phyloP scores from a whole-genome alignment of 306 rosid genomes.

The Begonia fuchsioides region DNA sequence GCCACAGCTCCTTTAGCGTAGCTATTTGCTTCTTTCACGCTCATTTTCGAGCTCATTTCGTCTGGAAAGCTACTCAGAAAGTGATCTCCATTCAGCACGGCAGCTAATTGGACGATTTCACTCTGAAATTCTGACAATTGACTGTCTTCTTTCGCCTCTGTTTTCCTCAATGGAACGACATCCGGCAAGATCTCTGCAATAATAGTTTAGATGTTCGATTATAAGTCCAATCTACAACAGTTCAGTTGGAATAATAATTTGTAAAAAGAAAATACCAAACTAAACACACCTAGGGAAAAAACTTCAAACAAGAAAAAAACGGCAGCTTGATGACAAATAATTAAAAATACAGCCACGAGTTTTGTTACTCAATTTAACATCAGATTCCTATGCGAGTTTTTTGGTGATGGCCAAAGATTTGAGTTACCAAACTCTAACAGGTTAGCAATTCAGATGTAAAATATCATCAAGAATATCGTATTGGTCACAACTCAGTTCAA shows the following conservation, averaged over 20 bases:
- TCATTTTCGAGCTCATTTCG: constrained; percentile 81
- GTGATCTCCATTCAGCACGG: constrained; percentile 87
- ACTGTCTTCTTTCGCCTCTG: constrained; percentile 53
- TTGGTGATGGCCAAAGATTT: too few relatives aligned
- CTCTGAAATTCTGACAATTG: constrained; percentile 73
- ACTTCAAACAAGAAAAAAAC: too few relatives aligned
- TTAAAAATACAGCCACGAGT: too few relatives aligned
- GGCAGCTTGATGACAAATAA: too few relatives aligned
- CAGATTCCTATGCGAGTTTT: too few relatives aligned
- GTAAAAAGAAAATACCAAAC: neutral
- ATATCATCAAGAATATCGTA: too few relatives aligned
- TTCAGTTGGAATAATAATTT: neutral
- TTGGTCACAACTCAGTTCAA: too few relatives aligned
- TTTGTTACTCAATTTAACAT: too few relatives aligned
- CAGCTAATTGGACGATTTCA: constrained; percentile 86
- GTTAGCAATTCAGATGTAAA: too few relatives aligned
- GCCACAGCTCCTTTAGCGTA: constrained; percentile 70
- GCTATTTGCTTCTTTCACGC: constrained; percentile 62
- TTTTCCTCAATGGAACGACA: constrained; percentile 57
- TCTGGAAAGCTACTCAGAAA: constrained; percentile 83
- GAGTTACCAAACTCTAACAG: too few relatives aligned
- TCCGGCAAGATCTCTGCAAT: constrained; percentile 71
- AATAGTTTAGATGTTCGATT: neutral
- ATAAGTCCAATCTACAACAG: neutral
- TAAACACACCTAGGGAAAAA: too few relatives aligned